Evolutionary conservation across 768 basidiomycete species (phyloP).

Genomic region (Lactifluus piperatus): DNA sequence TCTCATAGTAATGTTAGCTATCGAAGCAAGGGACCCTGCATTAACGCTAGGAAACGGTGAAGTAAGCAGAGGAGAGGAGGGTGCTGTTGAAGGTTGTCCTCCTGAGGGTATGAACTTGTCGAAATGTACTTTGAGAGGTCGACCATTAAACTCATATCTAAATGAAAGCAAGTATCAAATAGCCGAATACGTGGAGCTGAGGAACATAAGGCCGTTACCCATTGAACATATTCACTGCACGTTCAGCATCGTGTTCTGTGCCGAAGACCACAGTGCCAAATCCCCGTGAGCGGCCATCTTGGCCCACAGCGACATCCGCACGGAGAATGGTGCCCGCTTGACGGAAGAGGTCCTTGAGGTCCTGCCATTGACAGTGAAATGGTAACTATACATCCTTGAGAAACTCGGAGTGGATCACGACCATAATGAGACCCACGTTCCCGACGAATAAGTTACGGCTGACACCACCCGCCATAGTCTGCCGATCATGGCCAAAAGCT

Average conservation of each 20-base stretch:
- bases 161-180: background rate
- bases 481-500: slow-evolving; percentile 25
- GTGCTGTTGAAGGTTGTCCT: slow-evolving; percentile 15
- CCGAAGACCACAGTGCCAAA: slow-evolving; percentile 90
- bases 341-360: slow-evolving; percentile 92
- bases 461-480: slow-evolving; percentile 22
- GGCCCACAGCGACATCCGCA: slow-evolving; percentile 83
- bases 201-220: slow-evolving; percentile 47
- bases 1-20: slow-evolving; percentile 1
- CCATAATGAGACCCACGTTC: slow-evolving; percentile 51
- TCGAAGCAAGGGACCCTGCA: background rate
- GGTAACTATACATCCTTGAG: slow-evolving; percentile 49
- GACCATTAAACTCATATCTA: slow-evolving; percentile 85
- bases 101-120: slow-evolving; percentile 62
- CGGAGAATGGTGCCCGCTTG: slow-evolving; percentile 84
- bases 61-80: slow-evolving; percentile 13
- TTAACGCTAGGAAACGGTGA: slow-evolving; percentile 2
- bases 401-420: slow-evolving; percentile 14
- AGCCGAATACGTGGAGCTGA: background rate
- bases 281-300: slow-evolving; percentile 82
- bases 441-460: slow-evolving; percentile 75
- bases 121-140: slow-evolving; percentile 81
- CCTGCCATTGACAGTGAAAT: slow-evolving; percentile 96
- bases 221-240: slow-evolving; percentile 82
- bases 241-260: slow-evolving; percentile 73